Evolutionary conservation across 1,139 yeast genomes (phyloP).

Genomic region (Candida gigantensis): DNA sequence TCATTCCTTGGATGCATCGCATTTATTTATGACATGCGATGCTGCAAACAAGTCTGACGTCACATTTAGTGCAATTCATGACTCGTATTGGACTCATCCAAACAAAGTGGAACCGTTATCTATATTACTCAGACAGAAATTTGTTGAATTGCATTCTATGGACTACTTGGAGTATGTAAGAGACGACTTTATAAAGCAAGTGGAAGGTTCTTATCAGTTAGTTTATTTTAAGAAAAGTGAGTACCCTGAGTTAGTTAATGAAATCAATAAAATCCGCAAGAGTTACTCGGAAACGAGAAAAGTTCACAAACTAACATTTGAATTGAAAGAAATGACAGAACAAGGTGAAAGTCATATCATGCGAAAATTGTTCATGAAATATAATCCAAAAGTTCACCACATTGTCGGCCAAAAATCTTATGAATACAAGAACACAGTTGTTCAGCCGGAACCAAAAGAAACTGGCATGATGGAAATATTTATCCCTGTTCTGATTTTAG

Average conservation of each 20-base stretch:
- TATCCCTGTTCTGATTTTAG: conserved; percentile 27
- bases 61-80: conserved; percentile 45
- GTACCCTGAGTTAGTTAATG: conserved; percentile 20
- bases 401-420: conserved; percentile 11
- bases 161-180: conserved; percentile 28
- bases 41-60: conserved; percentile 22
- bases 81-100: conserved; percentile 48
- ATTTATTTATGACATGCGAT: conserved; percentile 39
- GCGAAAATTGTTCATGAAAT: conserved; percentile 17
- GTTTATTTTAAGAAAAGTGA: conserved; percentile 31
- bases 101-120: conserved; percentile 30
- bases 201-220: conserved; percentile 31
- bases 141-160: conserved; percentile 34
- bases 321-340: conserved; percentile 14
- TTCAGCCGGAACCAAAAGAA: background rate
- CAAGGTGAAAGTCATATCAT: conserved; percentile 7
- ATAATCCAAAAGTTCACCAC: conserved; percentile 25
- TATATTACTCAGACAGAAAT: conserved; percentile 31
- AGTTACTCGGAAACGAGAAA: conserved; percentile 11
- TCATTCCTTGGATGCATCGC: conserved; percentile 46
- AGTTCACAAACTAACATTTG: conserved; percentile 19
- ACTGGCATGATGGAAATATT: conserved; percentile 19
- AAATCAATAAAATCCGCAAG: conserved; percentile 17
- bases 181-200: conserved; percentile 27
- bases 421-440: conserved; percentile 2